Evolutionary conservation across 78 protist species (phyloP), one percentile per base, ranked within the genome.

Genomic region (Polysphondylium violaceum): DNA sequence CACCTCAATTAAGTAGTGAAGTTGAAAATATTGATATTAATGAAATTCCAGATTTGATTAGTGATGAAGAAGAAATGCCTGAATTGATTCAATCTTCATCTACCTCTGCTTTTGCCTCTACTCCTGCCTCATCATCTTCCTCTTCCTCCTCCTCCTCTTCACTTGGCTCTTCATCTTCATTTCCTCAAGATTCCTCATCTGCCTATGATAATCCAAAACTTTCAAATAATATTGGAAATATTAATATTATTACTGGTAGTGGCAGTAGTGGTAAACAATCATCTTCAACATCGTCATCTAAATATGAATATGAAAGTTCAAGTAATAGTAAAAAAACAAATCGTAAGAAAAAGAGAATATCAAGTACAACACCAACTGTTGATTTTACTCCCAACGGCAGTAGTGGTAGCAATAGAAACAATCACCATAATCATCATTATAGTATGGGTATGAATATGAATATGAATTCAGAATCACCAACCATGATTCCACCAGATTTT

Each of bases 121-220:
- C n/a, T n/a, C n/a, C n/a, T n/a, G n/a, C n/a, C n/a, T n/a, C 76
- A 31, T 71, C 76, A 14, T 71, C 76, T 68, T 68, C 72, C 72
- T 64, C 72, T 43, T 67, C 74, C 23, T 67, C 74, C 17, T 67
- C 74, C 2, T 31, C 41, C 7, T 67, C 76, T 64, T 64, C 73
- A 19, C 23, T 29, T 23, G 33, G 55, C 14, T 64, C 73, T 64
- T 64, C 73, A 29, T 29, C 40, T 29, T 64, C 73, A 5, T 38
- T 29, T 36, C 40, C 50, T 36, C 40, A 25, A 5, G 2, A 4
- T 38, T 35, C n/a, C n/a, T n/a, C n/a, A n/a, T n/a, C n/a, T n/a
- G n/a, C n/a, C n/a, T n/a, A n/a, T n/a, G n/a, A n/a, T n/a, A n/a
- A n/a, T n/a, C n/a, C n/a, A n/a, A n/a, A n/a, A n/a, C n/a, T n/a